A percentile compares a stretch with the other conserved stretches of the same genome.
Evolutionary conservation across 2,329 filamentous ascomycete species (phyloP).

Genomic region (Colletotrichum cereale): DNA sequence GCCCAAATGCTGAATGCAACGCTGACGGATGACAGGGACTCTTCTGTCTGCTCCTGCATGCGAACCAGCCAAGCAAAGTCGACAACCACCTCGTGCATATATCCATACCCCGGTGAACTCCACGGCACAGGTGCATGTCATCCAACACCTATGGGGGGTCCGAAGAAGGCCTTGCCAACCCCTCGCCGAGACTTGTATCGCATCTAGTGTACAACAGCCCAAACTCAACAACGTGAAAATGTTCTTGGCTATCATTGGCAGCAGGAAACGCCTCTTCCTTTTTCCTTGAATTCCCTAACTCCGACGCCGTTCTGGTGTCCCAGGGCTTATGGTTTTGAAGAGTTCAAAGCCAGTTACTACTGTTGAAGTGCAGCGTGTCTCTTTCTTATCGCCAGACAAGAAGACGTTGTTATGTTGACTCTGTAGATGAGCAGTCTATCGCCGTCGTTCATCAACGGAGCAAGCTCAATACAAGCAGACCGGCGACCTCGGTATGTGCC

Average conservation of each 20-base stretch:
- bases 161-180: not conserved
- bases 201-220: conserved; percentile 9
- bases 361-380: not conserved
- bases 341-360: not conserved
- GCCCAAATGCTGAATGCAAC: conserved; percentile 18
- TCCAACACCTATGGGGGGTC: not conserved
- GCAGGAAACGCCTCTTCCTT: conserved; percentile 10
- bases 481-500: not conserved
- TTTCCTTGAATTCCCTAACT: not conserved
- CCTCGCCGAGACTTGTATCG: not conserved
- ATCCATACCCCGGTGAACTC: not conserved
- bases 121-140: not conserved
- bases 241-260: conserved; percentile 27
- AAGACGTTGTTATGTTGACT: not conserved
- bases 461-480: not conserved
- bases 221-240: conserved; percentile 26
- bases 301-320: not conserved
- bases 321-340: no score
- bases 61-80: conserved; percentile 9
- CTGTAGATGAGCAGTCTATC: not conserved
- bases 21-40: conserved; percentile 26
- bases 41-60: conserved; percentile 18
- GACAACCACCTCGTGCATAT: not conserved
- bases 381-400: no score
- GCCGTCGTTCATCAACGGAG: not conserved